Percentiles rank a stretch among this genome's conserved stretches.
phyloP scores from a whole-genome alignment of 2,329 filamentous ascomycete species.

The Aspergillus pseudoterreus region DNA sequence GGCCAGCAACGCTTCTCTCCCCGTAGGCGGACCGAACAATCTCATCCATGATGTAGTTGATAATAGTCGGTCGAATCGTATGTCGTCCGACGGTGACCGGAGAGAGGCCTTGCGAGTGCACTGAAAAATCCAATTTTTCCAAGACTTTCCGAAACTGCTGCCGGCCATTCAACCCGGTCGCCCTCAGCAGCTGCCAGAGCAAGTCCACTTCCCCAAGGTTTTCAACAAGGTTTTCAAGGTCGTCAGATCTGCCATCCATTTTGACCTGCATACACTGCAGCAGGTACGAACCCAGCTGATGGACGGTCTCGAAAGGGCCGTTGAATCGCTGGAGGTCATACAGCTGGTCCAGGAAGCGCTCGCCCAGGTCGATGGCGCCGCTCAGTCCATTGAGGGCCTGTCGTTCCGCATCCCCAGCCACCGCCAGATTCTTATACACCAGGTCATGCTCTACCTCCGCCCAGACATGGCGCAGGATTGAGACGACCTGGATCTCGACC shows the following conservation, averaged over 20 bases:
- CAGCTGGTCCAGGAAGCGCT: neutral
- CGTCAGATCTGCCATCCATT: neutral
- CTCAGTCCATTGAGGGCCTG: constrained; percentile 1
- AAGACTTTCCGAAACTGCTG: neutral
- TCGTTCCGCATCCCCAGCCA: neutral
- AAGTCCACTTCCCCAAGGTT: neutral
- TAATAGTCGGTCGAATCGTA: neutral
- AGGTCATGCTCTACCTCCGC: constrained; percentile 27
- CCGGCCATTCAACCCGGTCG: neutral
- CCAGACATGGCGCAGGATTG: constrained; percentile 23
- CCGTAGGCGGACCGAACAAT: neutral
- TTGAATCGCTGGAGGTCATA: neutral
- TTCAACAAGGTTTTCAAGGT: no score
- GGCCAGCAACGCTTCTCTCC: neutral
- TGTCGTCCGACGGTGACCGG: neutral
- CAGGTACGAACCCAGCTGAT: neutral
- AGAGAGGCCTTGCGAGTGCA: neutral
- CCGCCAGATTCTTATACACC: constrained; percentile 20
- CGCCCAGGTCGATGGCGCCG: neutral
- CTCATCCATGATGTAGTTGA: neutral
- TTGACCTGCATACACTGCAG: neutral
- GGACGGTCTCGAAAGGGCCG: neutral
- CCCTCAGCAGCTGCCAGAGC: neutral
- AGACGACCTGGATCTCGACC: constrained; percentile 30
- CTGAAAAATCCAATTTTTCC: neutral